These are phyloP conservation scores for Lotus japonicus DNA, from an alignment of 306 rosid species.

Conservation along the genomic window DNA sequence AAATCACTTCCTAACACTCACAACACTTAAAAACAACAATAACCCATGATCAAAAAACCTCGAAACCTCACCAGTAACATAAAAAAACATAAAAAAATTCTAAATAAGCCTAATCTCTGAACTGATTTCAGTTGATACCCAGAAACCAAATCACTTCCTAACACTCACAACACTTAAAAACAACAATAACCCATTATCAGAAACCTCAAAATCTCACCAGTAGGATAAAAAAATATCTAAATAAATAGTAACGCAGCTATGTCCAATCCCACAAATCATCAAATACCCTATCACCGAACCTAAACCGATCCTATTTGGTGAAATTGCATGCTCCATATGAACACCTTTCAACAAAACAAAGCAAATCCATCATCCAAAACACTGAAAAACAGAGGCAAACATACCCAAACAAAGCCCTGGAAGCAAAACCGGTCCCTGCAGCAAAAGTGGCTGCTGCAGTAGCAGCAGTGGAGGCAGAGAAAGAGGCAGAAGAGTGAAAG, in stretches of 20 bases:
- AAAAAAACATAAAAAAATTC: neutral
- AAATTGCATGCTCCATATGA: neutral
- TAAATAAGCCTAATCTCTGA: neutral
- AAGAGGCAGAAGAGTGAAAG: slow-evolving; percentile 48
- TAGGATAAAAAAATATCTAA: neutral
- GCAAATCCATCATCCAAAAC: neutral
- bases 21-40: neutral
- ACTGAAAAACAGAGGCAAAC: neutral
- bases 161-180: neutral
- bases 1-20: neutral
- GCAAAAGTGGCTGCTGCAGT: slow-evolving; percentile 54
- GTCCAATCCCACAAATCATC: neutral
- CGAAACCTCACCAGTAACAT: neutral
- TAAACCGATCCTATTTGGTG: neutral
- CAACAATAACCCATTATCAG: neutral
- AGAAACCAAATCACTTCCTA: neutral
- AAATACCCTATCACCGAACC: neutral
- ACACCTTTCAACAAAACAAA: neutral
- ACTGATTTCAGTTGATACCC: neutral
- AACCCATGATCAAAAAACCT: neutral
- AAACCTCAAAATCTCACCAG: neutral
- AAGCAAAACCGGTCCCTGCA: slow-evolving; percentile 56
- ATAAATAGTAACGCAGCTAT: neutral
- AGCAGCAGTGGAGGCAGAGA: slow-evolving; percentile 49
- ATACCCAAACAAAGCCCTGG: slow-evolving; percentile 63